Conservation (phyloP, 768 basidiomycete genomes). For the Daedaleopsis sinensis region DNA sequence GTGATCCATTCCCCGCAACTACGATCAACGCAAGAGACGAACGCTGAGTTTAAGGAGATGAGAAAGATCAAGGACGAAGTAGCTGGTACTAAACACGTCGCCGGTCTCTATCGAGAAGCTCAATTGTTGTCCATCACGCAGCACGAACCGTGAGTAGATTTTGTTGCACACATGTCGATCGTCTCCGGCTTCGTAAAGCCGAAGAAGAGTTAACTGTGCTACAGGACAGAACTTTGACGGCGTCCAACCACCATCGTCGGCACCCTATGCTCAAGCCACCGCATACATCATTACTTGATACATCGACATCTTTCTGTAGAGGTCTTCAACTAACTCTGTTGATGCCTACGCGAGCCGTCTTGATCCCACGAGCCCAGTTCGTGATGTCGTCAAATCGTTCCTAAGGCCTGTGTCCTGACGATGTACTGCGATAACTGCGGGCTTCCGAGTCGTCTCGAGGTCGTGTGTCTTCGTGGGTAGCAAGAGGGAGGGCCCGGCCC, state of each 20-base stretch:
- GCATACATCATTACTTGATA: too few relatives aligned
- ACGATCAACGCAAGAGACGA: conserved; percentile 14
- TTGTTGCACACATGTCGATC: conserved; percentile 42
- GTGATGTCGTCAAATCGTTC: conserved; percentile 54
- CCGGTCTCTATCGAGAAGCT: conserved; percentile 36
- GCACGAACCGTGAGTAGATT: not conserved
- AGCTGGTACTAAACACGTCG: conserved; percentile 57
- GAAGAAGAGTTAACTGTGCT: conserved; percentile 54
- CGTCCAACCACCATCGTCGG: conserved; percentile 47
- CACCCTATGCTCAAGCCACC: not conserved
- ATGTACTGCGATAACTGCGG: conserved; percentile 56
- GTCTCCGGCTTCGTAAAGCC: conserved; percentile 47
- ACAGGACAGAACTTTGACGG: conserved; percentile 54
- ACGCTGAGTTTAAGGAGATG: conserved; percentile 60
- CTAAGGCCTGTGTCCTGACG: conserved; percentile 51
- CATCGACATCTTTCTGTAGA: conserved; percentile 50
- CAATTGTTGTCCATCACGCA: not conserved
- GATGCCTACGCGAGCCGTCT: conserved; percentile 48
- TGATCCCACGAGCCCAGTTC: conserved; percentile 37
- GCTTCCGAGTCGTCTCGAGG: conserved; percentile 50
- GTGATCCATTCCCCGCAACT: too few relatives aligned
- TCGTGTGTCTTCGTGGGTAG: conserved; percentile 48
- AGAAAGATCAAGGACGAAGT: conserved; percentile 55
- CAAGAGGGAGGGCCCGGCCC: conserved; percentile 59
- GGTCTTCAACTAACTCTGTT: conserved; percentile 41